Evolutionary conservation across 2,329 filamentous ascomycete genomes (phyloP).

Genomic region (Westerdykella ornata): DNA sequence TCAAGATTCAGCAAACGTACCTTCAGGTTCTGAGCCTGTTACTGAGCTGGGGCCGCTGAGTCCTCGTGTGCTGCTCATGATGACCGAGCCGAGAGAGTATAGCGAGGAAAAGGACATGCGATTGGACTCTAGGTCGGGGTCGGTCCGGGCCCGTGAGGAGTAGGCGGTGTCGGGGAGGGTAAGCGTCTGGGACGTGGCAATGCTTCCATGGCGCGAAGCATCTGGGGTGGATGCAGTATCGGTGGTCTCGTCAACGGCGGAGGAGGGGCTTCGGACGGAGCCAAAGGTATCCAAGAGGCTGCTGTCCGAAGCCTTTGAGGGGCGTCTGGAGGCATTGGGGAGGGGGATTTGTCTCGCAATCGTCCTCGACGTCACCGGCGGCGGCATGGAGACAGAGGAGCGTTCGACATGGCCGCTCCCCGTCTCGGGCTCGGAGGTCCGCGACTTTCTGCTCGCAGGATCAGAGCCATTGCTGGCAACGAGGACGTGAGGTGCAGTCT

Average conservation of each 20-base stretch:
- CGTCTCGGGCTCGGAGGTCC: slow-evolving; percentile 54
- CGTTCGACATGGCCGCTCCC: slow-evolving; percentile 53
- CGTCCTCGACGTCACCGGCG: slow-evolving; percentile 40
- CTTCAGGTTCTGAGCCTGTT: slow-evolving; percentile 42
- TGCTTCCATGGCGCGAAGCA: slow-evolving; percentile 14
- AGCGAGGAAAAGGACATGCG: slow-evolving; percentile 67
- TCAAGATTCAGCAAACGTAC: slow-evolving; percentile 17
- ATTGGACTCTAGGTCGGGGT: slow-evolving; percentile 47
- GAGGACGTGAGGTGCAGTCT: slow-evolving; percentile 38
- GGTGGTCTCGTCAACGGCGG: slow-evolving; percentile 43
- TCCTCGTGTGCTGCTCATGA: slow-evolving; percentile 47
- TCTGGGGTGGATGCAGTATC: slow-evolving; percentile 39
- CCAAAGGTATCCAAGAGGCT: slow-evolving; percentile 27
- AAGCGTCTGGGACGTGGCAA: slow-evolving; percentile 15
- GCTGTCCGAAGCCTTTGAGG: slow-evolving; percentile 42
- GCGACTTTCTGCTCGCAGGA: slow-evolving; percentile 47
- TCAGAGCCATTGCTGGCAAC: slow-evolving; percentile 42
- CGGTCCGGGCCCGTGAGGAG: slow-evolving; percentile 42
- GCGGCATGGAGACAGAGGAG: slow-evolving; percentile 59
- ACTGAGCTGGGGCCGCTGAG: slow-evolving; percentile 44
- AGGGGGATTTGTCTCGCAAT: slow-evolving; percentile 40
- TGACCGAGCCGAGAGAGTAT: slow-evolving; percentile 60
- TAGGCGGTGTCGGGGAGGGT: slow-evolving; percentile 47
- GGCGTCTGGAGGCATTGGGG: slow-evolving; percentile 26
- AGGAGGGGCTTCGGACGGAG: slow-evolving; percentile 33